Conservation (phyloP, 345 rosid genomes). For the Ricinus communis region DNA sequence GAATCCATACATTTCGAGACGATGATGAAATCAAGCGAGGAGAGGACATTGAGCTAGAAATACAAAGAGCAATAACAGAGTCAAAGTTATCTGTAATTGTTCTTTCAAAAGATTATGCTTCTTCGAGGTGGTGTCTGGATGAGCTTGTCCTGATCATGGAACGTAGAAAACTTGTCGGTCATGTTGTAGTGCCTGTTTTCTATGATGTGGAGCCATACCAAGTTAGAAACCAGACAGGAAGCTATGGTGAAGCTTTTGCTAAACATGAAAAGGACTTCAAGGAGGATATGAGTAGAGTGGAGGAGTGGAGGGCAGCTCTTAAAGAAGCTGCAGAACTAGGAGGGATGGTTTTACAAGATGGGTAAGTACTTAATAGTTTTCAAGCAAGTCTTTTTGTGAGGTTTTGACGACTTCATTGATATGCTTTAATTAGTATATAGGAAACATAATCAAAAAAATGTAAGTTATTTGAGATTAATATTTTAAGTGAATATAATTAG, state of each 20-base stretch:
- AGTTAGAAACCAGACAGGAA: conserved; percentile 8
- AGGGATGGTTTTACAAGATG: conserved; percentile 17
- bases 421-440: no score
- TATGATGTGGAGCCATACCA: conserved; percentile 14
- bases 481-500: no score
- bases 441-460: no score
- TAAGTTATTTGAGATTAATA: no score
- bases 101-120: conserved; percentile 16
- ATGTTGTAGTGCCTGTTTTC: conserved; percentile 16
- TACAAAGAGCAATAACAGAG: conserved; percentile 13
- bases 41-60: neutral
- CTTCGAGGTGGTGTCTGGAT: conserved; percentile 19
- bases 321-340: conserved; percentile 5
- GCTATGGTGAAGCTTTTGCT: conserved; percentile 10
- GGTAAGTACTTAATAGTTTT: conserved; percentile 8
- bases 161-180: neutral
- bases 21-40: conserved; percentile 11
- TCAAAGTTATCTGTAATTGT: conserved; percentile 6
- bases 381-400: no score
- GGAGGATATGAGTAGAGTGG: neutral
- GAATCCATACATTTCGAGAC: conserved; percentile 14
- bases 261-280: neutral
- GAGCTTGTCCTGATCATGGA: conserved; percentile 15
- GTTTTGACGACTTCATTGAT: no score
- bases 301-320: conserved; percentile 16